phyloP scores from a whole-genome alignment of 495 filamentous ascomycete species.

The Aspergillus steynii region DNA sequence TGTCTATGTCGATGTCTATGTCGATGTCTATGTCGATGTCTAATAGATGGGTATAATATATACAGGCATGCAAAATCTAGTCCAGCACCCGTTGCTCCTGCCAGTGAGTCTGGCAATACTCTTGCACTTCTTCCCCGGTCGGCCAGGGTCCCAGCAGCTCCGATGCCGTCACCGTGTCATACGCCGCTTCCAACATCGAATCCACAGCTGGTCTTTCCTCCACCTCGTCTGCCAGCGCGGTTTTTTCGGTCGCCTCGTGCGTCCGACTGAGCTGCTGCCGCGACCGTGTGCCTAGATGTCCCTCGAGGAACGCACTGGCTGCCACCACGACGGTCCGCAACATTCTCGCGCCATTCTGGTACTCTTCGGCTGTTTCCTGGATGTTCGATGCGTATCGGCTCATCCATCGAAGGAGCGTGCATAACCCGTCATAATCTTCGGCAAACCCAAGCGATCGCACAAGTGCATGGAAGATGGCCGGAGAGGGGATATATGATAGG shows the following conservation, averaged over 20 bases:
- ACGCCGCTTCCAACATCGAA: slow-evolving; percentile 36
- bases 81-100: slow-evolving; percentile 16
- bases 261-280: not conserved
- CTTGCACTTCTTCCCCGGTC: slow-evolving; percentile 48
- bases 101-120: slow-evolving; percentile 35
- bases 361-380: slow-evolving; percentile 39
- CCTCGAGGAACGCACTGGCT: slow-evolving; percentile 54
- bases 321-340: slow-evolving; percentile 53
- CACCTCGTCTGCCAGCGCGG: slow-evolving; percentile 2
- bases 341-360: slow-evolving; percentile 41
- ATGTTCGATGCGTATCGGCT: slow-evolving; percentile 36
- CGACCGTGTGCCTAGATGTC: slow-evolving; percentile 24
- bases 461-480: slow-evolving; percentile 52
- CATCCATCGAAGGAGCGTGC: slow-evolving; percentile 57
- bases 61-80: slow-evolving; percentile 26
- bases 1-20: not conserved
- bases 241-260: not conserved
- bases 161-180: slow-evolving; percentile 46
- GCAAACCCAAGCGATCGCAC: slow-evolving; percentile 52
- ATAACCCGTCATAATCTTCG: slow-evolving; percentile 50
- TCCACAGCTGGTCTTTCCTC: slow-evolving; percentile 27
- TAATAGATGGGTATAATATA: slow-evolving; percentile 13
- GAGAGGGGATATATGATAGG: slow-evolving; percentile 43
- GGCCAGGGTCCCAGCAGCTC: slow-evolving; percentile 55
- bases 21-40: not conserved